phyloP scores from a whole-genome alignment of 345 rosid genomes.

The Populus ilicifolia region DNA sequence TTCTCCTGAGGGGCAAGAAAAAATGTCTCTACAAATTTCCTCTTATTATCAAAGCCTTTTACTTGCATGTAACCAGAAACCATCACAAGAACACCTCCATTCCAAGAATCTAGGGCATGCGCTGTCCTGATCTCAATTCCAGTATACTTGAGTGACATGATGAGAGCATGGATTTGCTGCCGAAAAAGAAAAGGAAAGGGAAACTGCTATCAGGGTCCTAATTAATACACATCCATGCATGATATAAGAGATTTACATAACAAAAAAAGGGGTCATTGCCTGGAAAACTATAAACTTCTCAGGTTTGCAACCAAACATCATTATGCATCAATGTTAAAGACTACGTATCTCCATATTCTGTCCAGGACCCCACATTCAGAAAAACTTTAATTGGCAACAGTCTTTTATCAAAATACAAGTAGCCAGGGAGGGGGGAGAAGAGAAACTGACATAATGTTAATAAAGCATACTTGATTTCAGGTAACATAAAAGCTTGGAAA shows the following conservation, averaged over 20 bases:
- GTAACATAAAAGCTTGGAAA: too few relatives aligned
- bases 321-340: too few relatives aligned
- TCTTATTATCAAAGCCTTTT: constrained; percentile 10
- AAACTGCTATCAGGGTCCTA: background rate
- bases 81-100: constrained; percentile 29
- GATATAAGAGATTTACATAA: background rate
- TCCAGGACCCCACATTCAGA: too few relatives aligned
- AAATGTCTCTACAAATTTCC: constrained; percentile 32
- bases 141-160: constrained; percentile 24
- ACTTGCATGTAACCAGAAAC: constrained; percentile 19
- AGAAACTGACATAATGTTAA: too few relatives aligned
- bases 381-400: too few relatives aligned
- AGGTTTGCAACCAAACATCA: background rate
- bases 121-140: constrained; percentile 26
- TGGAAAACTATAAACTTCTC: background rate
- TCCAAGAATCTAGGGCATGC: constrained; percentile 27
- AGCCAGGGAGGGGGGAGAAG: too few relatives aligned
- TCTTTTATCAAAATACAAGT: too few relatives aligned
- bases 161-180: constrained; percentile 28
- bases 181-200: background rate
- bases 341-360: too few relatives aligned
- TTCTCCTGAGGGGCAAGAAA: constrained; percentile 34
- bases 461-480: too few relatives aligned
- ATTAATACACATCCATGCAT: background rate
- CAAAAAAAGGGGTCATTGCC: background rate